Conservation (phyloP, 495 filamentous ascomycete species). For the Podospora australis region DNA sequence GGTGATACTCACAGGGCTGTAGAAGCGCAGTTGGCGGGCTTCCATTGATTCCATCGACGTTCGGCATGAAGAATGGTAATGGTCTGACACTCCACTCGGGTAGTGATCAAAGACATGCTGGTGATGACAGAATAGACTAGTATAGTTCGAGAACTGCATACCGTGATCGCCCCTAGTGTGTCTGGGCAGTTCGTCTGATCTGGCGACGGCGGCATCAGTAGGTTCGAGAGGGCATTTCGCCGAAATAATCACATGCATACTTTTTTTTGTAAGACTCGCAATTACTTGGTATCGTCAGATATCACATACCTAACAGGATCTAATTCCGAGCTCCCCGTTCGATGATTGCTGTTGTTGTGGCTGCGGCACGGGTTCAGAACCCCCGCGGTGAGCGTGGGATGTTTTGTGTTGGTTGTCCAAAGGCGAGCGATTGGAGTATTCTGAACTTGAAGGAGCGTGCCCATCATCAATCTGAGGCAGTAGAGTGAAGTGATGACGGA, state of each 20-base stretch:
- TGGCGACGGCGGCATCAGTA: background rate
- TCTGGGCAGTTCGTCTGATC: background rate
- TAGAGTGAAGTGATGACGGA: too few species aligned
- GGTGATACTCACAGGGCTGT: conserved; percentile 1
- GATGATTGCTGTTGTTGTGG: conserved; percentile 5
- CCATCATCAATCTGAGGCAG: too few species aligned
- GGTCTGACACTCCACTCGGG: background rate
- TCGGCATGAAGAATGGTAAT: conserved; percentile 1
- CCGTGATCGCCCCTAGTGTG: background rate
- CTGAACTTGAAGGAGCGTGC: too few species aligned
- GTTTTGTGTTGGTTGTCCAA: too few species aligned
- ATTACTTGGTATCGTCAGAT: background rate
- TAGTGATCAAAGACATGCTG: too few species aligned
- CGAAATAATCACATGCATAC: too few species aligned
- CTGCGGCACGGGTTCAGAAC: conserved; percentile 8
- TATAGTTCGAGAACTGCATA: background rate
- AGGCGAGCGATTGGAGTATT: too few species aligned
- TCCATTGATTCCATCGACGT: background rate
- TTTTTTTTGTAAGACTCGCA: too few species aligned
- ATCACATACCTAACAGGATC: background rate
- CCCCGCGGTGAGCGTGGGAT: conserved; percentile 2
- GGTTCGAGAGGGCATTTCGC: too few species aligned
- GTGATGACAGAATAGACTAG: too few species aligned
- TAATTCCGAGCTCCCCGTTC: background rate
- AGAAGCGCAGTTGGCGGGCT: background rate